These are phyloP conservation scores for Breviolum minutum DNA, from an alignment of 73 alveolate species.

Conservation along the genomic window DNA sequence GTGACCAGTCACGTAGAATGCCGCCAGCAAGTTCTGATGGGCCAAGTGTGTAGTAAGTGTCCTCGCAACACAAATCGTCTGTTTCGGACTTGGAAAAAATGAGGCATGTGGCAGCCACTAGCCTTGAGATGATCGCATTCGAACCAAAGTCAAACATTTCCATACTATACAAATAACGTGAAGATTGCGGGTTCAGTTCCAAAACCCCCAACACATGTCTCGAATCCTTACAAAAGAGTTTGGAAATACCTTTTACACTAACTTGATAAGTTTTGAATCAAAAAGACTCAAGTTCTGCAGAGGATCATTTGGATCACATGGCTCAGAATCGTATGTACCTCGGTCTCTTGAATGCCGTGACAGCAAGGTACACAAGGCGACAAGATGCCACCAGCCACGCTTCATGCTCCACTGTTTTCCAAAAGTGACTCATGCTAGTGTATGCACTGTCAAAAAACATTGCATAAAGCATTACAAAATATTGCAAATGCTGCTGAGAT, in stretches of 20 bases:
- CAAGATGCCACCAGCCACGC: not conserved
- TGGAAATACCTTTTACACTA: no score
- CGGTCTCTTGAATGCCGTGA: not conserved
- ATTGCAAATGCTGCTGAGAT: not conserved
- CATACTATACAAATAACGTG: no score
- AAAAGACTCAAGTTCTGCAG: not conserved
- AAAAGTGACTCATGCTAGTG: not conserved
- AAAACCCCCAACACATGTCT: no score
- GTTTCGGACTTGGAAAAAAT: not conserved
- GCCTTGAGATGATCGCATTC: no score
- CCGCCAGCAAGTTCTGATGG: not conserved
- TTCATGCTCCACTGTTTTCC: no score
- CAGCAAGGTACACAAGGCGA: not conserved
- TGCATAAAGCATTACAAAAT: not conserved
- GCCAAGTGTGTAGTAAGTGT: constrained; percentile 61
- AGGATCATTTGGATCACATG: constrained; percentile 39
- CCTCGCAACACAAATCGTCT: not conserved
- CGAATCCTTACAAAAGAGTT: no score
- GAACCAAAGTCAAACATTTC: no score
- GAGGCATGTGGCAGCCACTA: not conserved
- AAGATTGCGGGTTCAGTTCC: no score
- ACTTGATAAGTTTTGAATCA: no score
- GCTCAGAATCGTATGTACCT: constrained; percentile 36
- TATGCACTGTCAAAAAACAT: not conserved
- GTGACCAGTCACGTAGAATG: constrained; percentile 7